phyloP scores from a whole-genome alignment of 352 stramenopile species.

The Phytophthora meadii region DNA sequence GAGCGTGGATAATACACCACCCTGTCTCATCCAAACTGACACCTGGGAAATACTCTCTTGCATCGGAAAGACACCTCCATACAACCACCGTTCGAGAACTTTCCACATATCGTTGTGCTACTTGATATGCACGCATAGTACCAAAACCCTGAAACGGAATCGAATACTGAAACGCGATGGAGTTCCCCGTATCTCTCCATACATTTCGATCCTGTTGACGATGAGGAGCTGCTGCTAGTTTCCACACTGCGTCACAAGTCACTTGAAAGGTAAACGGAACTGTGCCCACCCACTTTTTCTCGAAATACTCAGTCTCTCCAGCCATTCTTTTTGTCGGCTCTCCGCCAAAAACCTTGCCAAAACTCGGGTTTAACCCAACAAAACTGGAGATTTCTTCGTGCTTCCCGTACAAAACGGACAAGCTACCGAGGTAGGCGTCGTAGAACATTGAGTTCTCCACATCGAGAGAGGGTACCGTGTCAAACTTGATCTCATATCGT shows the following conservation, averaged over 20 bases:
- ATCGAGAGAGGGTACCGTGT: not conserved
- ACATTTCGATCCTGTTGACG: not conserved
- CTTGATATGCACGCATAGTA: not conserved
- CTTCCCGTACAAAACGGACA: not conserved
- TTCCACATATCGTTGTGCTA: slow-evolving; percentile 1
- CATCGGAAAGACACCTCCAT: not conserved
- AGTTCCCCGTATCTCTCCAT: not conserved
- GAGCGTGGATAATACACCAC: not conserved
- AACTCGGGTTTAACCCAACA: not conserved
- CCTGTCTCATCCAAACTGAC: not conserved
- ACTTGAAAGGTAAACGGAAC: slow-evolving; percentile 1
- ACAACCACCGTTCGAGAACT: not conserved
- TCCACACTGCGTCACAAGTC: slow-evolving; percentile 2
- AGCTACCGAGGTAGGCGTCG: not conserved
- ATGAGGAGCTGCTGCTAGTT: not conserved
- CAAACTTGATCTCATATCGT: not conserved
- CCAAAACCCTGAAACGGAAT: not conserved
- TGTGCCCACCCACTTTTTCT: not conserved
- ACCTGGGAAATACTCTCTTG: not conserved
- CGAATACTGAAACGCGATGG: not conserved
- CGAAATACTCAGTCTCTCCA: not conserved
- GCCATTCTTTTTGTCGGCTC: not conserved
- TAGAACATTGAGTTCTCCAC: not conserved
- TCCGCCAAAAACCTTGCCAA: not conserved
- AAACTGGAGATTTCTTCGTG: not conserved